Evolutionary conservation across 345 rosid genomes (phyloP).

Genomic region (Bruguiera gymnorhiza): DNA sequence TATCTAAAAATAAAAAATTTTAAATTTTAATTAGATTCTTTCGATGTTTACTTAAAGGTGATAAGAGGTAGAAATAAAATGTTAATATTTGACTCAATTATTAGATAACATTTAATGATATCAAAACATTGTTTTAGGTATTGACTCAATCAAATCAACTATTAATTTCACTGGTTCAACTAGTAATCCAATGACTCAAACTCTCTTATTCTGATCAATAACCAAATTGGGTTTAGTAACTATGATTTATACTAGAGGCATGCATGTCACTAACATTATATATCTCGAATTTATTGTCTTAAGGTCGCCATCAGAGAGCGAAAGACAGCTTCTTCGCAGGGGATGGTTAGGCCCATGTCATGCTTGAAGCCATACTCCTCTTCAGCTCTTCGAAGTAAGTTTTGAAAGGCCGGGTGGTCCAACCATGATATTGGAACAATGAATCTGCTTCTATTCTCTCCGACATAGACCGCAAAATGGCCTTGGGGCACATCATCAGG

Average conservation of each 20-base stretch:
- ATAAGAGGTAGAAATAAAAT: no score
- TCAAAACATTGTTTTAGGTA: no score
- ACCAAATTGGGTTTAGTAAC: no score
- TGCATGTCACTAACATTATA: not conserved
- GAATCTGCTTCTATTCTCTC: constrained; percentile 29
- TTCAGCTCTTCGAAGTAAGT: constrained; percentile 27
- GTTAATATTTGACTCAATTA: no score
- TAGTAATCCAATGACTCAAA: no score
- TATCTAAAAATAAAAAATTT: no score
- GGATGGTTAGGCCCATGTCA: constrained; percentile 37
- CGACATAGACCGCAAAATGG: constrained; percentile 37
- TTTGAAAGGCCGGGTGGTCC: constrained; percentile 23
- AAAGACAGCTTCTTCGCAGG: constrained; percentile 29
- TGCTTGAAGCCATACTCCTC: constrained; percentile 37
- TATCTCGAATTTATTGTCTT: not conserved
- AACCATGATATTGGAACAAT: constrained; percentile 28
- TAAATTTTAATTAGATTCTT: no score
- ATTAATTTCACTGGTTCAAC: no score
- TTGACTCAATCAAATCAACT: no score
- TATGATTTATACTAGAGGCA: not conserved
- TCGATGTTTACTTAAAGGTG: no score
- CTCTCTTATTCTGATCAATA: no score
- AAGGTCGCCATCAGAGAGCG: constrained; percentile 33
- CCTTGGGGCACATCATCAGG: constrained; percentile 45
- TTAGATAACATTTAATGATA: no score